Evolutionary conservation across 805 yeast genomes (phyloP).

Genomic region (Myxozyma udenii): DNA sequence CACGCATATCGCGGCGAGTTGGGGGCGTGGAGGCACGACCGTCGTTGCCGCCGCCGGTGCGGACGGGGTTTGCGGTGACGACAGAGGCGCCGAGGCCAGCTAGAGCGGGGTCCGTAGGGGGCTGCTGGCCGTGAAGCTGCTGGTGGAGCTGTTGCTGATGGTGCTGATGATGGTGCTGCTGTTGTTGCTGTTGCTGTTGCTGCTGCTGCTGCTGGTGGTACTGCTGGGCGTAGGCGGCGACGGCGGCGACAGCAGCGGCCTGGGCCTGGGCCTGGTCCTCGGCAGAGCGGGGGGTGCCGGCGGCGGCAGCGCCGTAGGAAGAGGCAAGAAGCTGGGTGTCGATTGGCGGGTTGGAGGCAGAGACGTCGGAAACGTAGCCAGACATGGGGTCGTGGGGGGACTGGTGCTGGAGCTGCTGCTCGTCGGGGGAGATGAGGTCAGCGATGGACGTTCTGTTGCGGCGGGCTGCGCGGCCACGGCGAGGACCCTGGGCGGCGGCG

Average conservation of each 20-base stretch:
- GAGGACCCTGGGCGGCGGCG: constrained; percentile 7
- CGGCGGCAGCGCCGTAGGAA: constrained; percentile 6
- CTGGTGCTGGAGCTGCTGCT: constrained; percentile 11
- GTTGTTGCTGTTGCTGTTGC: constrained; percentile 2
- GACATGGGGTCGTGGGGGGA: constrained; percentile 11
- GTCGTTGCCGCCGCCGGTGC: constrained; percentile 16
- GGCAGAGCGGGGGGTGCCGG: constrained; percentile 14
- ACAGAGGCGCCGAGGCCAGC: constrained; percentile 18
- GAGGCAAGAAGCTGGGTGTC: constrained; percentile 29
- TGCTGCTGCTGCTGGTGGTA: constrained; percentile 9
- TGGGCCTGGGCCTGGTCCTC: constrained; percentile 14
- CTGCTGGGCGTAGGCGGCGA: constrained; percentile 8
- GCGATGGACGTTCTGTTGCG: constrained; percentile 27
- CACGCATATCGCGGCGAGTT: constrained; percentile 18
- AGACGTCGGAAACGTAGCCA: constrained; percentile 20
- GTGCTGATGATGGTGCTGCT: constrained; percentile 1
- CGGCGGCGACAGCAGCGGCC: constrained; percentile 19
- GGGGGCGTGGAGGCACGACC: constrained; percentile 6
- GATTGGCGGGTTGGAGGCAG: constrained; percentile 27
- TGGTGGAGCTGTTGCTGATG: constrained; percentile 1
- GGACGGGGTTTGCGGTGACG: constrained; percentile 25
- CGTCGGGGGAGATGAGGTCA: constrained; percentile 24
- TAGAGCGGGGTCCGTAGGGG: constrained; percentile 28
- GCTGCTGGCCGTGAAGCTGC: constrained; percentile 4
- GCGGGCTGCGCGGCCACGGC: constrained; percentile 2